A percentile compares a stretch with the other conserved stretches of the same genome.
Conservation (phyloP, 2,329 filamentous ascomycete species). For the Ampelomyces quisqualis region DNA sequence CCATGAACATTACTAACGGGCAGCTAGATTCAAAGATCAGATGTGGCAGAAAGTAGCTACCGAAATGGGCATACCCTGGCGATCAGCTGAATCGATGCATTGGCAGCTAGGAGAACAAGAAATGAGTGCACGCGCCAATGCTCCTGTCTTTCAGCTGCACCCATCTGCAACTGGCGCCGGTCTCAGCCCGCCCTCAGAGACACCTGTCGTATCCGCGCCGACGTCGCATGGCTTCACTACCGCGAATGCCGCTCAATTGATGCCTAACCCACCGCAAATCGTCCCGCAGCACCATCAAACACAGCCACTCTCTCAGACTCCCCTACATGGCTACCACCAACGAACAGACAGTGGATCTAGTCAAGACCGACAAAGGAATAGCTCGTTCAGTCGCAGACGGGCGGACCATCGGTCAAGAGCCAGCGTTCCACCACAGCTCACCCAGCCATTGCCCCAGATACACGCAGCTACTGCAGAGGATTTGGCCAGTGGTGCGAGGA, state of each 20-base stretch:
- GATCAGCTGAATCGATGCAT: constrained; percentile 95
- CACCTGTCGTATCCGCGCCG: constrained; percentile 26
- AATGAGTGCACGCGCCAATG: constrained; percentile 89
- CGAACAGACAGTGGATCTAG: constrained; percentile 38
- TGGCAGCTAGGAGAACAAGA: constrained; percentile 93
- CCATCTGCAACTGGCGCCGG: constrained; percentile 39
- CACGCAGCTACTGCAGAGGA: constrained; percentile 37
- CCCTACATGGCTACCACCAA: constrained; percentile 36
- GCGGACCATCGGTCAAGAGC: constrained; percentile 34
- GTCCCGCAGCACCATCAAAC: constrained; percentile 31
- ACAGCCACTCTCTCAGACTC: constrained; percentile 28
- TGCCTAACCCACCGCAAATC: constrained; percentile 29
- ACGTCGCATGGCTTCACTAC: constrained; percentile 40
- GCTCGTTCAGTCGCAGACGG: constrained; percentile 39
- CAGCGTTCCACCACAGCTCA: constrained; percentile 41
- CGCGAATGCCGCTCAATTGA: constrained; percentile 42
- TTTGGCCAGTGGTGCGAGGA: constrained; percentile 38
- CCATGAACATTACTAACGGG: constrained; percentile 23
- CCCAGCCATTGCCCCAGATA: constrained; percentile 36
- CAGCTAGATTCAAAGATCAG: constrained; percentile 82
- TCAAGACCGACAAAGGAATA: constrained; percentile 34
- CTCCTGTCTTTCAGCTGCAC: constrained; percentile 71
- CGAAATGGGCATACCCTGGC: constrained; percentile 93
- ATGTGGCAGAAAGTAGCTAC: constrained; percentile 98
- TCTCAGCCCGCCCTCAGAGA: constrained; percentile 34